Percentiles rank a stretch among this genome's conserved stretches.
These are phyloP conservation scores for Condylostoma magnum DNA, from an alignment of 169 alveolate species.

Conservation along the genomic window DNA sequence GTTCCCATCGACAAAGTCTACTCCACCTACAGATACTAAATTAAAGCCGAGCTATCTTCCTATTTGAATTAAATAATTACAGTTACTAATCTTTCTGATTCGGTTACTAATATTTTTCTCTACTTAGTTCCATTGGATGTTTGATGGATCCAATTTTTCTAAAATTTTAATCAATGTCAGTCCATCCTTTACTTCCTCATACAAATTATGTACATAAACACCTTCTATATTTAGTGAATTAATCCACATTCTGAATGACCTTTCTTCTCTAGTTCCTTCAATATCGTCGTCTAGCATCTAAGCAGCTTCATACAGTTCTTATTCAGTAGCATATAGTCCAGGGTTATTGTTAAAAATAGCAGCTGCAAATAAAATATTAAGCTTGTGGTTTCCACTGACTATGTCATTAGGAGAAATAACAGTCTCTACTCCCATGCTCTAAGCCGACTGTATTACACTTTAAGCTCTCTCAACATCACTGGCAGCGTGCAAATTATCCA, in stretches of 20 bases:
- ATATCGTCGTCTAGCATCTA: conserved; percentile 72
- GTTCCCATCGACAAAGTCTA: conserved; percentile 71
- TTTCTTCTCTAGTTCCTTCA: conserved; percentile 84
- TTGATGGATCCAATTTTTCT: conserved; percentile 71
- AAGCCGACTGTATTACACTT: conserved; percentile 55
- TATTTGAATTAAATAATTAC: conserved; percentile 49
- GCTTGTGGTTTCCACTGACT: conserved; percentile 60
- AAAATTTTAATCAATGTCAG: conserved; percentile 55
- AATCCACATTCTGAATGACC: conserved; percentile 85
- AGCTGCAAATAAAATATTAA: conserved; percentile 77
- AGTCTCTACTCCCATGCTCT: conserved; percentile 66
- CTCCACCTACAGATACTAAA: conserved; percentile 69
- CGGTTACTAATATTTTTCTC: conserved; percentile 60
- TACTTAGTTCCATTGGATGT: conserved; percentile 71
- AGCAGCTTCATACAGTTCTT: conserved; percentile 68
- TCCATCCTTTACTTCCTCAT: conserved; percentile 78
- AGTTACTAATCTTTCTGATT: conserved; percentile 37
- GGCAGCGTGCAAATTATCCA: conserved; percentile 38
- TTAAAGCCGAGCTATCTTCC: conserved; percentile 58
- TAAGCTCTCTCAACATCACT: conserved; percentile 61
- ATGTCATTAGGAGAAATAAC: conserved; percentile 64
- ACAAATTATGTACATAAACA: conserved; percentile 58
- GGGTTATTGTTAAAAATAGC: conserved; percentile 76
- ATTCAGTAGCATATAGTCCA: conserved; percentile 74
- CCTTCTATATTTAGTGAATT: conserved; percentile 77